Evolutionary conservation across 495 filamentous ascomycete species (phyloP).

Genomic region (Penicillium nucicola): DNA sequence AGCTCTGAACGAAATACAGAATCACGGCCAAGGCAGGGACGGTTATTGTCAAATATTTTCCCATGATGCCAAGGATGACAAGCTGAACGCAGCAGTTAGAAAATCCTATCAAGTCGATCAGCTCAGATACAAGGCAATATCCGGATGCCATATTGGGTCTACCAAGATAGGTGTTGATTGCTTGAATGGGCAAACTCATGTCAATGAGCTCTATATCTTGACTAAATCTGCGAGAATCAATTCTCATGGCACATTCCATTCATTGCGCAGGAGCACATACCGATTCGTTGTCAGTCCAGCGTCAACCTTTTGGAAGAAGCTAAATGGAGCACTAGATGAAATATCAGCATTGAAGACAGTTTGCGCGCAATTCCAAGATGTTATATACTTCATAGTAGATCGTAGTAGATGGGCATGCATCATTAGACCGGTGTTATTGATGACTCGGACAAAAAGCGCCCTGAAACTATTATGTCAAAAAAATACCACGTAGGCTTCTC

Average conservation of each 20-base stretch:
- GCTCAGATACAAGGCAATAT: not conserved
- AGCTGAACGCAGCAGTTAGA: not conserved
- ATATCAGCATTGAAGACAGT: not conserved
- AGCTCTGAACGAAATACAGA: not conserved
- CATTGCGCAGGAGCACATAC: not conserved
- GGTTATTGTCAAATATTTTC: constrained; percentile 21
- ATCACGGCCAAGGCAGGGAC: not conserved
- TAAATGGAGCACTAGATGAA: constrained; percentile 29
- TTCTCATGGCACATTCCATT: not conserved
- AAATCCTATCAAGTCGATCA: constrained; percentile 11
- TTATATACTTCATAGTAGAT: not conserved
- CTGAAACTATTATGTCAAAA: not conserved
- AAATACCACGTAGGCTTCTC: not conserved
- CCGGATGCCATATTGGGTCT: not conserved
- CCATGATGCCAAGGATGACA: constrained; percentile 24
- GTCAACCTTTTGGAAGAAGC: constrained; percentile 27
- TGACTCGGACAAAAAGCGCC: constrained; percentile 5
- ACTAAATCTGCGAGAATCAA: constrained; percentile 3
- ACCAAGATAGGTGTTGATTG: constrained; percentile 5
- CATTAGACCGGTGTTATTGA: constrained; percentile 3
- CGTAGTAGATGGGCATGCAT: constrained; percentile 1
- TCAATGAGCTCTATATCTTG: constrained; percentile 43
- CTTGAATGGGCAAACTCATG: constrained; percentile 21
- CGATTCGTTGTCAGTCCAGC: constrained; percentile 14
- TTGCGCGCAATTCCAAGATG: not conserved